Percentiles rank a stretch among this genome's conserved stretches.
Conservation (phyloP, 108 stramenopile genomes). For the Bacterosira constricta region DNA sequence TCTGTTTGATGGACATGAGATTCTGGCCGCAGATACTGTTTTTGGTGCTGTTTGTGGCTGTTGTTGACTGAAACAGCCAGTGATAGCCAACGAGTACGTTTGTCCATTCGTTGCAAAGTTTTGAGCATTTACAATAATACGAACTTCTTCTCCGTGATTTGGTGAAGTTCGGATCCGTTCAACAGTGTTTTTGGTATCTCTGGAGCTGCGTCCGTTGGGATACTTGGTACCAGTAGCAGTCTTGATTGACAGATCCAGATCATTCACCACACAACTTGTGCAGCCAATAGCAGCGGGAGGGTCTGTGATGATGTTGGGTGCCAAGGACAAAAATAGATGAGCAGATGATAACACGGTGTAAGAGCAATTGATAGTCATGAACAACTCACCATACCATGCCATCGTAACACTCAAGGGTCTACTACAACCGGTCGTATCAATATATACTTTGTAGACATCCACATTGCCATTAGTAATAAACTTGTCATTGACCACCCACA, state of each 20-base stretch:
- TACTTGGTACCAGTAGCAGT: slow-evolving; percentile 20
- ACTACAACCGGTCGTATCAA: slow-evolving; percentile 29
- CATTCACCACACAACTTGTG: slow-evolving; percentile 62
- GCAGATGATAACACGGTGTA: not conserved
- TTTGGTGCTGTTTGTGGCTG: not conserved
- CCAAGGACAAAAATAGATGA: not conserved
- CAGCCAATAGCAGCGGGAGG: slow-evolving; percentile 59
- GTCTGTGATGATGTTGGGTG: slow-evolving; percentile 15
- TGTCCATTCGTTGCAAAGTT: slow-evolving; percentile 27
- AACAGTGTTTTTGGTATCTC: slow-evolving; percentile 46
- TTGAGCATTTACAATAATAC: slow-evolving; percentile 22
- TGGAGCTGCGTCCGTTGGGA: slow-evolving; percentile 39
- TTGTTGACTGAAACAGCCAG: slow-evolving; percentile 30
- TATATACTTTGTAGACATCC: slow-evolving; percentile 15
- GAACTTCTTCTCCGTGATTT: slow-evolving; percentile 20
- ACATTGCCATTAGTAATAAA: slow-evolving; percentile 18
- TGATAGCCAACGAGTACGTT: slow-evolving; percentile 37
- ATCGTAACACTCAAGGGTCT: slow-evolving; percentile 53
- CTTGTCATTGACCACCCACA: slow-evolving; percentile 36
- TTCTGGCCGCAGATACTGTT: not conserved
- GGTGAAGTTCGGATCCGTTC: slow-evolving; percentile 35
- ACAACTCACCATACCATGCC: slow-evolving; percentile 54
- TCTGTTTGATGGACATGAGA: not conserved
- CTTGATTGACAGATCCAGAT: slow-evolving; percentile 61
- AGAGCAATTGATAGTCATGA: not conserved